Evolutionary conservation across 176 grass and related monocot species (phyloP).

Genomic region (Oropetium thomaeum): DNA sequence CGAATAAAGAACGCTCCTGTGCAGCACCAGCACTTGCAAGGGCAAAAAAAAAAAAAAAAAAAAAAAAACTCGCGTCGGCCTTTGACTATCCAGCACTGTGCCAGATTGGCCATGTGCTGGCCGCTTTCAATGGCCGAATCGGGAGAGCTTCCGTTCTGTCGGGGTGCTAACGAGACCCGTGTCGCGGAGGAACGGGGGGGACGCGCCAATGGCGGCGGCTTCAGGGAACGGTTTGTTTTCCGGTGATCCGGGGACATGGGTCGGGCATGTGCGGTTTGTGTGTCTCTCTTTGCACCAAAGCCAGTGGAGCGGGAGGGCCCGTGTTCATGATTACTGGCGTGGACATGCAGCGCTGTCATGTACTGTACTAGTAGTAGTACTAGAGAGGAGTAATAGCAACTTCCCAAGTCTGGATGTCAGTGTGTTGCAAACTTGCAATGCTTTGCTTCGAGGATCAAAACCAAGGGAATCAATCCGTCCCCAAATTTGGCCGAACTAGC

Average conservation of each 20-base stretch:
- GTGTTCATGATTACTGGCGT: not conserved
- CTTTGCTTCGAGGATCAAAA: not conserved
- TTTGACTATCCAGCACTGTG: not conserved
- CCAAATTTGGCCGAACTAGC: not conserved
- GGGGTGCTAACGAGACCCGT: not conserved
- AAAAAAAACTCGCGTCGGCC: not conserved
- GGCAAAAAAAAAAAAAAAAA: too few species aligned
- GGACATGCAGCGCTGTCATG: conserved; percentile 19
- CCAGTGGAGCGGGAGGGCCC: not conserved
- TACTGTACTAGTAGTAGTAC: too few species aligned
- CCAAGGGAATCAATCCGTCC: too few species aligned
- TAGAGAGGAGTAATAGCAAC: too few species aligned
- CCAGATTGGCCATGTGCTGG: conserved; percentile 39
- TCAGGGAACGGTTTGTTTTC: too few species aligned
- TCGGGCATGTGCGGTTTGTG: not conserved
- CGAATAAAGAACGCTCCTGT: conserved; percentile 29
- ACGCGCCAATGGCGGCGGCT: not conserved
- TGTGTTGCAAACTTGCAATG: too few species aligned
- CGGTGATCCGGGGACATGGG: not conserved
- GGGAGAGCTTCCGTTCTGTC: not conserved
- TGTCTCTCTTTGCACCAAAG: conserved; percentile 10
- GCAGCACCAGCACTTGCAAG: not conserved
- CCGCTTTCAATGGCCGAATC: conserved; percentile 22
- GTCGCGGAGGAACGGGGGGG: not conserved
- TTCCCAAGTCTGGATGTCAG: too few species aligned